Evolutionary conservation across 345 rosid genomes (phyloP), one percentile per base, ranked within the genome.

Genomic region (Salix purpurea): DNA sequence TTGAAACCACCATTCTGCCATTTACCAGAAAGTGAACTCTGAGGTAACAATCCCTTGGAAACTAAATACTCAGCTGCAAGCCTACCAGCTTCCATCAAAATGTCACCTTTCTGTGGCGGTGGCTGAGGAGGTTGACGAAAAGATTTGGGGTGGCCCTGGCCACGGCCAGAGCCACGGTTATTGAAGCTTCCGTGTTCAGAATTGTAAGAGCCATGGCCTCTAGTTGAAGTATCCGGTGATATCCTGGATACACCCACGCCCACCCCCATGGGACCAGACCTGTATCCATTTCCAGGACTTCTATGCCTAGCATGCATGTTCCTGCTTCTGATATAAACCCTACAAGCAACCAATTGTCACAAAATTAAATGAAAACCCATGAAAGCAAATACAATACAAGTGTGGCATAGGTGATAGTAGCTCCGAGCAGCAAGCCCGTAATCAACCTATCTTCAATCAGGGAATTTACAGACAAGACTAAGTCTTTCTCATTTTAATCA

Each of bases 41-140:
- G 84, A 15, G 97, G 86, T 56, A 92, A 67, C 62, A 87, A 75
- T 44, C 98, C 98, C 84, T 88, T 91, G 82, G 95, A 92, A 69
- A 91, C 97, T 82, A 96, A 88, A 79, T 93, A 93, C 85, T 96
- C 98, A 2, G 94, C 90, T 2, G 98, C 99, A 76, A 96, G 92
- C 77, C 92, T 90, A 52, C 99, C 99, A 5, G 98, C 98, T 84
- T 93, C 95, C 92, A 93, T 86, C 83, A 93, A 85, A 66, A 93
- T 73, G 48, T 87, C 91, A 4, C 87, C 85, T 81, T 83, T 89
- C 39, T 89, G 90, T n/a, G 91, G 89, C 7, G 83, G 83, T 1
- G 87, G 81, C 37, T 87, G 86, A 67, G 90, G 85, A 65, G 89
- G 69, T 32, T 69, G 90, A 58, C 85, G 92, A 80, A 82, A 89